A percentile compares a stretch with the other conserved stretches of the same genome.
Evolutionary conservation across 306 rosid genomes (phyloP).

Genomic region (Amphicarpaea edgeworthii): DNA sequence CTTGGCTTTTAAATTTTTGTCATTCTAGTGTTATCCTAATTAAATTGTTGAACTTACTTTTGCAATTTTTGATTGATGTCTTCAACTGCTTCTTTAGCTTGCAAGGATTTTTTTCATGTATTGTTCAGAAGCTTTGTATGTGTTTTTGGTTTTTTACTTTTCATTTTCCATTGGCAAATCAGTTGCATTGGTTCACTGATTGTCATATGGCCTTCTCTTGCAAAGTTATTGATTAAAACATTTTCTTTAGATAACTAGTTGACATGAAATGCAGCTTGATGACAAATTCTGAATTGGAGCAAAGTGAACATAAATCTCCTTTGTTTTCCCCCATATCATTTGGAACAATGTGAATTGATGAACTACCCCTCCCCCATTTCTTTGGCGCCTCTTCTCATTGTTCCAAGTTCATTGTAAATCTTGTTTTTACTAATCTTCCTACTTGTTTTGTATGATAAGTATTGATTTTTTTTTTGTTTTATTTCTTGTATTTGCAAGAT

Average conservation of each 20-base stretch:
- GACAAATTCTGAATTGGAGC: background rate
- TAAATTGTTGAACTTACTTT: background rate
- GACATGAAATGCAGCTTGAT: conserved; percentile 20
- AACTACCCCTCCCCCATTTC: background rate
- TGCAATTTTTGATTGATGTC: conserved; percentile 9
- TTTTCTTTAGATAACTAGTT: background rate
- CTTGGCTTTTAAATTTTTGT: background rate
- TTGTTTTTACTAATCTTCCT: background rate
- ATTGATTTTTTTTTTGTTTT: background rate
- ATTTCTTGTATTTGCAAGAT: background rate
- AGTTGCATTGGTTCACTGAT: too few species aligned
- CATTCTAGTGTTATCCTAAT: background rate
- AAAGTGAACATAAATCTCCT: background rate
- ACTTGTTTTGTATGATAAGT: background rate
- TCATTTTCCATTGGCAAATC: too few species aligned
- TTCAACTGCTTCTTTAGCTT: background rate
- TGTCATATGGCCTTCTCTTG: too few species aligned
- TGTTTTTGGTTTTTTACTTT: too few species aligned
- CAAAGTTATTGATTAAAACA: too few species aligned
- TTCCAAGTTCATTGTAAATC: background rate
- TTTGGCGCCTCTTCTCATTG: background rate
- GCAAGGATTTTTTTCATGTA: background rate
- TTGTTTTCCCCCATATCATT: background rate
- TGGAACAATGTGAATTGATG: background rate
- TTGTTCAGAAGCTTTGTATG: background rate